phyloP scores from a whole-genome alignment of 1,139 yeast genomes.

The Pichia sp. region DNA sequence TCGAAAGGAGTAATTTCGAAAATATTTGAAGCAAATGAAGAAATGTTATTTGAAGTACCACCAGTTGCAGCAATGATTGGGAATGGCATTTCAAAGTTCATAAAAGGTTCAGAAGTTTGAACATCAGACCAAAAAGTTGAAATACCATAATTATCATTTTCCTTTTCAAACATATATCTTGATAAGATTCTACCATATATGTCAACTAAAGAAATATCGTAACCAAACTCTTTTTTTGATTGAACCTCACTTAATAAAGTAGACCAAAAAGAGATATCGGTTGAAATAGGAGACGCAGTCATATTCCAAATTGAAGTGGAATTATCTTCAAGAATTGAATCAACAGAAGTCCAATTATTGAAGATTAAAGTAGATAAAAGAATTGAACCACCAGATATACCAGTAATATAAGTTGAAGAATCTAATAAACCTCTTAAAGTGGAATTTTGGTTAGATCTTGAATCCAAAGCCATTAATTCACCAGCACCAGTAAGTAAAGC shows the following conservation, averaged over 20 bases:
- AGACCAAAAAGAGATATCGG: constrained; percentile 38
- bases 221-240: constrained; percentile 46
- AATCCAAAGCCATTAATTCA: constrained; percentile 47
- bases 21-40: constrained; percentile 23
- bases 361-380: constrained; percentile 44
- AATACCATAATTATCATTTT: constrained; percentile 34
- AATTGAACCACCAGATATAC: constrained; percentile 72
- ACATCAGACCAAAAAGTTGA: constrained; percentile 32
- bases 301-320: constrained; percentile 56
- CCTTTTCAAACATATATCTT: constrained; percentile 38
- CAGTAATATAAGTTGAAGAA: constrained; percentile 48
- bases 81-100: constrained; percentile 34
- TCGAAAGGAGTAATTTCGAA: constrained; percentile 62
- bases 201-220: constrained; percentile 55
- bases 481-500: constrained; percentile 68
- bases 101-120: constrained; percentile 30
- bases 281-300: constrained; percentile 18
- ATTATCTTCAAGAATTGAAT: constrained; percentile 32
- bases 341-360: constrained; percentile 41
- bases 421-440: constrained; percentile 50
- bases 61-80: constrained; percentile 38
- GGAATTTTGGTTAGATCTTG: constrained; percentile 28
- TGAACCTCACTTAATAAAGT: constrained; percentile 45
- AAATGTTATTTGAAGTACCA: constrained; percentile 29
- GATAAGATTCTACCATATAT: constrained; percentile 63